Conservation (phyloP, 1,284 basidiomycete genomes). For the Inonotus hispidus region DNA sequence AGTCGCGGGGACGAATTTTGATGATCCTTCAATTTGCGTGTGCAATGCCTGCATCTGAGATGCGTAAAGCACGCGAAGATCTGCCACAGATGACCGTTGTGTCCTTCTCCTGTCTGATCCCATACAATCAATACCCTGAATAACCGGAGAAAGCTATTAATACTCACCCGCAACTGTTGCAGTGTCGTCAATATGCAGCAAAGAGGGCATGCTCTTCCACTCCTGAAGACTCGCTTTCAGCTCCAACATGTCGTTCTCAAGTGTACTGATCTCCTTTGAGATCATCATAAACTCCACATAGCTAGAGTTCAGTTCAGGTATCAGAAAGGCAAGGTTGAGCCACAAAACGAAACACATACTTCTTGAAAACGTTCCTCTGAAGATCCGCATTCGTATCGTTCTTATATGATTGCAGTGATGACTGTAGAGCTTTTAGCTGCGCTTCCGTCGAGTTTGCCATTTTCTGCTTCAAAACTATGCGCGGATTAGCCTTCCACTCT, state of each 20-base stretch:
- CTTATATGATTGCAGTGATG: conserved; percentile 57
- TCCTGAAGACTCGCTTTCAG: conserved; percentile 92
- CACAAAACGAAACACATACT: conserved; percentile 42
- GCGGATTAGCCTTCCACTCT: not conserved
- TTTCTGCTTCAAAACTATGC: conserved; percentile 64
- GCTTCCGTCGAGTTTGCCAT: conserved; percentile 77
- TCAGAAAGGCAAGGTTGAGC: conserved; percentile 5
- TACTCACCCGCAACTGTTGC: conserved; percentile 45
- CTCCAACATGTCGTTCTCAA: conserved; percentile 98
- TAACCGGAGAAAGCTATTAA: conserved; percentile 21
- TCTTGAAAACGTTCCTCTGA: conserved; percentile 85
- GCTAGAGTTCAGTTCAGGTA: conserved; percentile 35
- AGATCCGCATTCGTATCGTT: conserved; percentile 66
- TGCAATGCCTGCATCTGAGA: conserved; percentile 92
- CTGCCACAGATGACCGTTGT: conserved; percentile 85
- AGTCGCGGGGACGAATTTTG: conserved; percentile 89
- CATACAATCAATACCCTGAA: not conserved
- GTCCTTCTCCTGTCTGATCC: conserved; percentile 50
- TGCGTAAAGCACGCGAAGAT: conserved; percentile 90
- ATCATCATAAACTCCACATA: conserved; percentile 96
- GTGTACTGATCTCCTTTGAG: conserved; percentile 92
- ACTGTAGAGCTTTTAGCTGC: conserved; percentile 68
- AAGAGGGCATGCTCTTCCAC: conserved; percentile 93
- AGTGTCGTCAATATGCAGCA: conserved; percentile 82
- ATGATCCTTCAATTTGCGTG: conserved; percentile 90